Evolutionary conservation across 1,139 yeast species (phyloP), one percentile per base, ranked within the genome.

Genomic region (Protomyces pachydermus): DNA sequence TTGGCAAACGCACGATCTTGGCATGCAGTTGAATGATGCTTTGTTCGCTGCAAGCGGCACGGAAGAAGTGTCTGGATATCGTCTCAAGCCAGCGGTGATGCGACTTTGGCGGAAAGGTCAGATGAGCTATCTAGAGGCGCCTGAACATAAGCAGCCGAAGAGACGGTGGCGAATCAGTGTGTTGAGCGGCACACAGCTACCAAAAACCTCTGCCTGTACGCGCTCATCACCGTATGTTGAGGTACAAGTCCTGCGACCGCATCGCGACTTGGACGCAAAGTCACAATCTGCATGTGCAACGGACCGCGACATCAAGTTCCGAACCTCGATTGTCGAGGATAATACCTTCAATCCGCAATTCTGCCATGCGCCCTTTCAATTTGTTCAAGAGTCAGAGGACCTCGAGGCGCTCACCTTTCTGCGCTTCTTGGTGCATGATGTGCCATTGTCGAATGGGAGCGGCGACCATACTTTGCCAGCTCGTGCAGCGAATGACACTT

Each of bases 261-360:
- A 4, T 16, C 16, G 48, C 42, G 34, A 53, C 54, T 5, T 57
- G 66, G 45, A 39, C 57, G 14, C 23, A 20, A 35, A 50, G 56
- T 34, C 18, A 28, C 51, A 9, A 4, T 2, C 10, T 10, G 16
- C 34, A 3, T 10, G 39, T 25, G 64, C 25, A 25, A 34, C 18
- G 34, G 51, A 55, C 32, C 64, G 23, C 48, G 56, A 39, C 50
- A 34, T 53, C 18, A 53, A 60, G 23, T 57, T 51, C 20, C 61
- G 63, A 25, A 81, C 89, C 0, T 68, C 73, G 3, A 71, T 77
- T 2, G 77, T 83, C 2, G 65, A 72, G 20, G 80, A 81, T 61
- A 90, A 91, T 74, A 97, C 97, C 0, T 90, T 88, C 74, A 91
- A 88, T 73, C 97, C 98, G 0, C 76, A 81, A 1, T 91, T 97